These are phyloP conservation scores for Geotrichum aggregatum DNA, from an alignment of 1,139 yeast genomes.

Conservation along the genomic window DNA sequence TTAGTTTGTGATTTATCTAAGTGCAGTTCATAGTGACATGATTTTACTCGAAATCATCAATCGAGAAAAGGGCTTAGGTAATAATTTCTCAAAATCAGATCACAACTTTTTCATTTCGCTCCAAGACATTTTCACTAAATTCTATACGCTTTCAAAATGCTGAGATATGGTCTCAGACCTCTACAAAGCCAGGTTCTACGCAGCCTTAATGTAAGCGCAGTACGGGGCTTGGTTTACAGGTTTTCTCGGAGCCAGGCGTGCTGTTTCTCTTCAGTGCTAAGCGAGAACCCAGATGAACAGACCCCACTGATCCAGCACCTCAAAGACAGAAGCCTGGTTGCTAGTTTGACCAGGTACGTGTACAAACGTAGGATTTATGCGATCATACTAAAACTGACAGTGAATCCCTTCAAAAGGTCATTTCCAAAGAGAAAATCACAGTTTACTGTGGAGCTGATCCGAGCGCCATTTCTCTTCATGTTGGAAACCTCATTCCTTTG, in stretches of 20 bases:
- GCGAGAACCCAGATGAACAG: not conserved
- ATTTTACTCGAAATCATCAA: no score
- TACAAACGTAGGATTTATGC: no score
- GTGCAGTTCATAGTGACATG: no score
- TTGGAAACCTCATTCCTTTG: conserved; percentile 85
- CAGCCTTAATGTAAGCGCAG: not conserved
- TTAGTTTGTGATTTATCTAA: no score
- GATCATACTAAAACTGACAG: conserved; percentile 18
- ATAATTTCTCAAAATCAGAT: no score
- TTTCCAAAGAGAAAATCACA: conserved; percentile 46
- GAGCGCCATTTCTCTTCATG: conserved; percentile 79
- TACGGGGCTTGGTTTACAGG: not conserved
- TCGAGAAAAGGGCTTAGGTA: no score
- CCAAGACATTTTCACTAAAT: no score
- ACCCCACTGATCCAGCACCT: conserved; percentile 3
- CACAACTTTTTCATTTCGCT: no score
- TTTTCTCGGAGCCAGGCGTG: no score
- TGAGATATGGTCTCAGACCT: not conserved
- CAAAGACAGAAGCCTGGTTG: conserved; percentile 1
- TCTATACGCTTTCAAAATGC: not conserved
- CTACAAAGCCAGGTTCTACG: not conserved
- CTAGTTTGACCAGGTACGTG: not conserved
- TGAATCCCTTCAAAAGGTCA: conserved; percentile 39
- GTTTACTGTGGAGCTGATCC: conserved; percentile 97
- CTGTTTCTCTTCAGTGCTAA: not conserved